Evolutionary conservation across 1,284 basidiomycete genomes (phyloP).

Genomic region (Ganoderma sinense): DNA sequence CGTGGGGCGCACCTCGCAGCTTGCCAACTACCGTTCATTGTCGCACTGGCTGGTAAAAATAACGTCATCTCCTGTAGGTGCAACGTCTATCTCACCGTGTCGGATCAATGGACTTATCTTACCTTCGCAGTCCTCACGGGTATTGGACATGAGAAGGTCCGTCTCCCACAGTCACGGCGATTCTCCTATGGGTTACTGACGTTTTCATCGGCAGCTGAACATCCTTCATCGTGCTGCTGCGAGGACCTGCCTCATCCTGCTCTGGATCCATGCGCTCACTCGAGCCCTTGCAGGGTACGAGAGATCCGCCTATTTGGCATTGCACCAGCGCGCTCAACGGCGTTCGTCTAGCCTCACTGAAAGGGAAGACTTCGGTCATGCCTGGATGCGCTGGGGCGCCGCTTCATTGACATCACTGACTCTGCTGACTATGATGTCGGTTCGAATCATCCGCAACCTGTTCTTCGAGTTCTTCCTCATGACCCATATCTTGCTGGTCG

Average conservation of each 20-base stretch:
- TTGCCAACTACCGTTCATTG: constrained; percentile 52
- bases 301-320: not conserved
- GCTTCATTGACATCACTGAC: constrained; percentile 47
- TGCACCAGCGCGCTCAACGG: not conserved
- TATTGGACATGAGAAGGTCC: constrained; percentile 52
- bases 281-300: constrained; percentile 37
- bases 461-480: constrained; percentile 58
- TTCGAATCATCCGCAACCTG: constrained; percentile 47
- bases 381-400: constrained; percentile 48
- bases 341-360: constrained; percentile 35
- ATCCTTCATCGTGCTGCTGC: constrained; percentile 46
- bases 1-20: constrained; percentile 49
- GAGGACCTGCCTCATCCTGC: constrained; percentile 42
- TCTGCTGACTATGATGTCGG: constrained; percentile 47
- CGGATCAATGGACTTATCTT: not conserved
- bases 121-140: constrained; percentile 47
- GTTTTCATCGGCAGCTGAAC: constrained; percentile 37
- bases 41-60: constrained; percentile 55
- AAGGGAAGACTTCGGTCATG: constrained; percentile 40
- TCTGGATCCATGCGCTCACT: constrained; percentile 45
- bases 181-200: not conserved
- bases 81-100: not conserved
- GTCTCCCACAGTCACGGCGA: not conserved
- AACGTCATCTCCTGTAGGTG: constrained; percentile 52
- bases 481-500: constrained; percentile 52